phyloP scores from a whole-genome alignment of 2,329 filamentous ascomycete species.

The Diaporthe amygdali region DNA sequence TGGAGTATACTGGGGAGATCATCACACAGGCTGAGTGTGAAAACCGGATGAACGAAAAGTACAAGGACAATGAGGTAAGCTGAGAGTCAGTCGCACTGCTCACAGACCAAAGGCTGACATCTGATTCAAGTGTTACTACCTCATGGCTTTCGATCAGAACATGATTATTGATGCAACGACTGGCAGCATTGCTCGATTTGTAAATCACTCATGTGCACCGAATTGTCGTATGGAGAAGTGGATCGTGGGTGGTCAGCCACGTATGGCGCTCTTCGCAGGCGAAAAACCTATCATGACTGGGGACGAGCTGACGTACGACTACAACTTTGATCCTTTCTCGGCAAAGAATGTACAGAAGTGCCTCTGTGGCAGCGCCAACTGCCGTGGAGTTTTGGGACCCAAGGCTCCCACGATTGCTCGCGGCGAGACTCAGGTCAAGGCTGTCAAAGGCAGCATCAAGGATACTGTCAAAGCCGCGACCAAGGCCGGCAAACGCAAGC shows the following conservation, averaged over 20 bases:
- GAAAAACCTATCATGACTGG: constrained; percentile 90
- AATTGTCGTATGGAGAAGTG: constrained; percentile 99
- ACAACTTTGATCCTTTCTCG: constrained; percentile 74
- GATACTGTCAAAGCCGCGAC: constrained; percentile 28
- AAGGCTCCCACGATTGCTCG: constrained; percentile 61
- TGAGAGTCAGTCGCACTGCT: too few species aligned
- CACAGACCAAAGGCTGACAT: not conserved
- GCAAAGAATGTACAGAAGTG: constrained; percentile 72
- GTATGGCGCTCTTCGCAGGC: constrained; percentile 96
- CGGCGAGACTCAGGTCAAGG: constrained; percentile 40
- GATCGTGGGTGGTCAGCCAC: constrained; percentile 90
- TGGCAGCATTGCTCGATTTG: constrained; percentile 94
- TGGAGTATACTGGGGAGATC: constrained; percentile 98
- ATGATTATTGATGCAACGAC: constrained; percentile 98
- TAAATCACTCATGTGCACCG: constrained; percentile 96
- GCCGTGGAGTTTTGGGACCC: constrained; percentile 67
- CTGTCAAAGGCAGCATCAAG: constrained; percentile 30
- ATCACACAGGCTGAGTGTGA: constrained; percentile 95
- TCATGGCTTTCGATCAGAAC: constrained; percentile 98
- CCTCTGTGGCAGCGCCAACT: constrained; percentile 67
- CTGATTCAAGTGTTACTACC: constrained; percentile 80
- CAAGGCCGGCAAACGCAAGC: constrained; percentile 60
- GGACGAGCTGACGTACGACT: constrained; percentile 95
- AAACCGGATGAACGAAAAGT: constrained; percentile 88
- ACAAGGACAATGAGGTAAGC: constrained; percentile 89